Percentiles rank a stretch among this genome's conserved stretches.
These are phyloP conservation scores for Aschersonia sp. DNA, from an alignment of 2,329 filamentous ascomycete species.

Conservation along the genomic window DNA sequence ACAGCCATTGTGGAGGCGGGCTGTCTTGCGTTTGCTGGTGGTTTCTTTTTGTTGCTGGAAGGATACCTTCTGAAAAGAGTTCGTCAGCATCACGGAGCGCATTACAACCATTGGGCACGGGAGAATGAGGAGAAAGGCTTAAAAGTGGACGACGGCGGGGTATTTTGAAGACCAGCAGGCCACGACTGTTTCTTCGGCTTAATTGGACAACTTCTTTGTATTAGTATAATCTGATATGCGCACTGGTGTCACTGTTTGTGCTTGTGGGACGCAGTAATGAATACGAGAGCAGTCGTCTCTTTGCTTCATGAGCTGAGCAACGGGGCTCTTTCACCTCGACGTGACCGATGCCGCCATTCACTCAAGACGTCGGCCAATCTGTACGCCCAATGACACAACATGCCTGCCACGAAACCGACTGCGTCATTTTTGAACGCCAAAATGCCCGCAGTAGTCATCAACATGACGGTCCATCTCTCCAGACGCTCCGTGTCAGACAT, in stretches of 20 bases:
- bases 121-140: background rate
- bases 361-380: constrained; percentile 27
- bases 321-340: constrained; percentile 12
- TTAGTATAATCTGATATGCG: too few relatives aligned
- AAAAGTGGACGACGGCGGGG: background rate
- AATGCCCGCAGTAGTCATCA: constrained; percentile 70
- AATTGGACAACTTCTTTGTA: too few relatives aligned
- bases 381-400: constrained; percentile 65
- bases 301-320: constrained; percentile 12
- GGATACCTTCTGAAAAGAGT: constrained; percentile 16
- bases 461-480: constrained; percentile 78
- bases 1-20: constrained; percentile 20
- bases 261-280: too few relatives aligned
- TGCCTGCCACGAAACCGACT: constrained; percentile 70
- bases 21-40: constrained; percentile 11
- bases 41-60: constrained; percentile 16
- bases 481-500: constrained; percentile 54
- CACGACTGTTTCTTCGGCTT: too few relatives aligned
- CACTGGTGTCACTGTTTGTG: too few relatives aligned
- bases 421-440: constrained; percentile 84
- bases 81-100: constrained; percentile 12
- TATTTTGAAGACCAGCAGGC: background rate
- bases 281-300: too few relatives aligned
- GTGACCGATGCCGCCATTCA: constrained; percentile 13
- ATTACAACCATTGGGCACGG: constrained; percentile 9